These are phyloP conservation scores for Leishmania amazonensis DNA, from an alignment of 208 protist species.

Conservation along the genomic window DNA sequence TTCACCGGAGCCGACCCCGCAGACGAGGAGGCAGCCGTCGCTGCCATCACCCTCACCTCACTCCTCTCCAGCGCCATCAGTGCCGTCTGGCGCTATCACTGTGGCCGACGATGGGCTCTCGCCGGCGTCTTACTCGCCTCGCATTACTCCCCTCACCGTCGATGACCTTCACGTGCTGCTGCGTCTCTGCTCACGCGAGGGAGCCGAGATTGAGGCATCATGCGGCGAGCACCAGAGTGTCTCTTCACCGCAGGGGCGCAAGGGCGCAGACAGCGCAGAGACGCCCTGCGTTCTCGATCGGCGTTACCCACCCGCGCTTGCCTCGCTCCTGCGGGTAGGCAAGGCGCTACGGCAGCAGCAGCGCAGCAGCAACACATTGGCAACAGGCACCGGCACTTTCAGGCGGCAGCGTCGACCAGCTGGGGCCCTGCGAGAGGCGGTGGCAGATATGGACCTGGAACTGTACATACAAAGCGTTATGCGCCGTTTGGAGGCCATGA, in stretches of 20 bases:
- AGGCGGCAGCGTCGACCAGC: not conserved
- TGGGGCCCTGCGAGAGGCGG: not conserved
- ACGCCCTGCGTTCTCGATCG: not conserved
- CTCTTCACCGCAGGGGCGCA: not conserved
- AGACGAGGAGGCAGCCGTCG: no score
- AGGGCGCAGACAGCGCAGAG: not conserved
- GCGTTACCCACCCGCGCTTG: slow-evolving; percentile 4
- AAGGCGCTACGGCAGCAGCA: not conserved
- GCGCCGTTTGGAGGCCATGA: slow-evolving; percentile 2
- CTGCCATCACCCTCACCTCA: not conserved
- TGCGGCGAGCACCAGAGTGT: not conserved
- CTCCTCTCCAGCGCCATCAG: not conserved
- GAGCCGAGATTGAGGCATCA: not conserved
- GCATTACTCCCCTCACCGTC: slow-evolving; percentile 7
- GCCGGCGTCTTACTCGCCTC: not conserved
- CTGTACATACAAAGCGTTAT: slow-evolving; percentile 1
- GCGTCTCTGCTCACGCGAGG: slow-evolving; percentile 14
- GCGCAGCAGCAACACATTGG: not conserved
- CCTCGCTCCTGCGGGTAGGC: slow-evolving; percentile 5
- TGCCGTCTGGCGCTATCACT: not conserved
- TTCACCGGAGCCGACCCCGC: not conserved
- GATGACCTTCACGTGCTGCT: slow-evolving; percentile 35
- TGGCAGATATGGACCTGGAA: not conserved
- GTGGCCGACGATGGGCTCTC: not conserved
- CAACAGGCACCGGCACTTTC: not conserved